Evolutionary conservation across 2,329 filamentous ascomycete species (phyloP).

Genomic region (Colletotrichum cordylinicola): DNA sequence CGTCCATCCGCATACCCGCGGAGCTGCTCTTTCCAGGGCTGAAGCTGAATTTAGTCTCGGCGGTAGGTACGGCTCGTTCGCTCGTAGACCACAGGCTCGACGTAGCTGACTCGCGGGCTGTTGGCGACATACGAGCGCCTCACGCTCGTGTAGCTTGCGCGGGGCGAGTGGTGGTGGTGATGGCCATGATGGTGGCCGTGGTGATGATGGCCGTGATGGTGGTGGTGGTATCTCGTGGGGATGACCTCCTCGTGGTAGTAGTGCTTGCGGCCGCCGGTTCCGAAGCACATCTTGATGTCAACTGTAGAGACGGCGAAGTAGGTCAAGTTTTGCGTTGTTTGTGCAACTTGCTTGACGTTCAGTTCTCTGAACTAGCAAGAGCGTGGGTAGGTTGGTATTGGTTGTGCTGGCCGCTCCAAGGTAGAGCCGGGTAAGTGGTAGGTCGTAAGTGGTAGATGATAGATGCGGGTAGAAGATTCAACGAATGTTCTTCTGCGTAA

Average conservation of each 20-base stretch:
- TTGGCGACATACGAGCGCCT: slow-evolving; percentile 38
- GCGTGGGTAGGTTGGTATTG: neutral
- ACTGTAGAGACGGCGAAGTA: neutral
- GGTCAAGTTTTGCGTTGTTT: neutral
- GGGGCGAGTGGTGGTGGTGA: slow-evolving; percentile 41
- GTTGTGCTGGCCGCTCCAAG: neutral
- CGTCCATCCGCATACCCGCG: neutral
- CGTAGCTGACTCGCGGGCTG: slow-evolving; percentile 48
- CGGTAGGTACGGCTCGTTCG: slow-evolving; percentile 40
- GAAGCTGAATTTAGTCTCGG: neutral
- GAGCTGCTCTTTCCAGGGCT: neutral
- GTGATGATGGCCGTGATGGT: slow-evolving; percentile 37
- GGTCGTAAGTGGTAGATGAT: neutral
- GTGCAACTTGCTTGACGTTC: neutral
- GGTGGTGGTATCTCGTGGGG: slow-evolving; percentile 45
- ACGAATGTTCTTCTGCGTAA: slow-evolving; percentile 10
- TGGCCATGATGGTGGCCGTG: slow-evolving; percentile 39
- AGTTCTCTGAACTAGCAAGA: neutral
- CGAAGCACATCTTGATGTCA: slow-evolving; percentile 55
- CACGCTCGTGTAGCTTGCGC: slow-evolving; percentile 49
- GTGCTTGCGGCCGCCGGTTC: slow-evolving; percentile 46
- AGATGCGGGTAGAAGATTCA: slow-evolving; percentile 1
- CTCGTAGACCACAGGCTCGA: slow-evolving; percentile 42
- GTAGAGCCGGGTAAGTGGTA: neutral
- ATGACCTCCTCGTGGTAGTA: slow-evolving; percentile 63